Evolutionary conservation across 345 rosid genomes (phyloP).

Genomic region (Durio zibethinus): DNA sequence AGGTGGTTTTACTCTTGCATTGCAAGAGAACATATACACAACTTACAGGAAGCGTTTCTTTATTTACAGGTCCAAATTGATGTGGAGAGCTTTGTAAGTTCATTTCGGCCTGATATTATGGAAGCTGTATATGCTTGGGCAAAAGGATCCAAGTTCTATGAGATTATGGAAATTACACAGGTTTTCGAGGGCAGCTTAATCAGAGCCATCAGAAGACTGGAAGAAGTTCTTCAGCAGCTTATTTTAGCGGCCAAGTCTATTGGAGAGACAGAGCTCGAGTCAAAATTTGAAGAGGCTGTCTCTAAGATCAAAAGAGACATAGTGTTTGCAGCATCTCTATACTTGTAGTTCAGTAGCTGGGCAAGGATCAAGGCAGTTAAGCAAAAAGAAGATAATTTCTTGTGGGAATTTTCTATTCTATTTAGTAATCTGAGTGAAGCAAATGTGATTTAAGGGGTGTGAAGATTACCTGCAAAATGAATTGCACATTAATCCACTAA

Average conservation of each 20-base stretch:
- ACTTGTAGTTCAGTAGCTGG: slow-evolving; percentile 41
- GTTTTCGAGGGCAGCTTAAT: slow-evolving; percentile 99
- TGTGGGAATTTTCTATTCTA: background rate
- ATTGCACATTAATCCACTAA: background rate
- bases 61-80: slow-evolving; percentile 70
- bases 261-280: slow-evolving; percentile 81
- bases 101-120: slow-evolving; percentile 93
- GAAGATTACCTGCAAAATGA: background rate
- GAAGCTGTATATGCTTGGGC: slow-evolving; percentile 99
- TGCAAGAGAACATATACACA: background rate
- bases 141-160: slow-evolving; percentile 87
- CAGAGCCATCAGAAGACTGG: slow-evolving; percentile 93
- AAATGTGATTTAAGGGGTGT: background rate
- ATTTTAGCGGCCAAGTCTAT: slow-evolving; percentile 81
- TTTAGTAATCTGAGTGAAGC: background rate
- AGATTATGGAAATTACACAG: slow-evolving; percentile 87
- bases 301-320: slow-evolving; percentile 92
- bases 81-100: slow-evolving; percentile 73
- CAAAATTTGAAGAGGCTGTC: slow-evolving; percentile 85
- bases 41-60: background rate
- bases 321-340: slow-evolving; percentile 92
- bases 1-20: background rate
- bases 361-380: background rate
- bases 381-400: background rate
- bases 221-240: slow-evolving; percentile 96